Evolutionary conservation across 768 basidiomycete genomes (phyloP), one percentile per base, ranked within the genome.

Genomic region (Tricholoma hemisulphureum): DNA sequence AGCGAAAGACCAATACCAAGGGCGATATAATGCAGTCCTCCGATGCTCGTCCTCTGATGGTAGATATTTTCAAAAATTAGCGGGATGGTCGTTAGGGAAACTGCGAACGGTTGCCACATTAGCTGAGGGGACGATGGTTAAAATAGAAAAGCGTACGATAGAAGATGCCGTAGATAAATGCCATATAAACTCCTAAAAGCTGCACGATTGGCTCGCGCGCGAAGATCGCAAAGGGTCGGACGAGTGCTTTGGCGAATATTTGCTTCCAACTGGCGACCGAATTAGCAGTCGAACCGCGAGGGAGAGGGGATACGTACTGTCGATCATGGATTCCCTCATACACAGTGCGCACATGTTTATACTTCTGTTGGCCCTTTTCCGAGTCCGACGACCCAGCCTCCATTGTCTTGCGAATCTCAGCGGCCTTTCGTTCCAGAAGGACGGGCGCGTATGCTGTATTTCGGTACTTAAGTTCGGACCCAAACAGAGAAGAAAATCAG

Each of bases 181-280:
- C 84, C 80, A 88, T 83, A 59, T 89, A 91, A 0, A 84, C 3
- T 0, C 85, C 84, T 9, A 91, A 71, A 2, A 89, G 67, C 62
- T 89, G 88, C 18, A 89, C 74, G 62, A 91, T 88, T 1, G 85
- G 81, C 65, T 92, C 89, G 4, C 64, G 64, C 0, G 55, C 63
- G 56, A 90, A 87, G 10, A 93, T 67, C 4, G 70, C 64, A 71
- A 93, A 88, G 0, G 93, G 92, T n/a, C 90, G 80, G 10, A 77
- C 70, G 21, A 93, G 70, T 0, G 88, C 78, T 57, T 73, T 80
- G 1, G 59, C 43, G 57, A 93, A 71, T 32, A 90, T 76, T 0
- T 65, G 49, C 63, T 74, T 64, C 83, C 81, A 86, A 23, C 85
- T 88, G 41, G n/a, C 6, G 6, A 24, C 8, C 14, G 4, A 48